These are phyloP conservation scores for Pterulicium gracile DNA, from an alignment of 1,284 basidiomycete genomes.

Conservation along the genomic window DNA sequence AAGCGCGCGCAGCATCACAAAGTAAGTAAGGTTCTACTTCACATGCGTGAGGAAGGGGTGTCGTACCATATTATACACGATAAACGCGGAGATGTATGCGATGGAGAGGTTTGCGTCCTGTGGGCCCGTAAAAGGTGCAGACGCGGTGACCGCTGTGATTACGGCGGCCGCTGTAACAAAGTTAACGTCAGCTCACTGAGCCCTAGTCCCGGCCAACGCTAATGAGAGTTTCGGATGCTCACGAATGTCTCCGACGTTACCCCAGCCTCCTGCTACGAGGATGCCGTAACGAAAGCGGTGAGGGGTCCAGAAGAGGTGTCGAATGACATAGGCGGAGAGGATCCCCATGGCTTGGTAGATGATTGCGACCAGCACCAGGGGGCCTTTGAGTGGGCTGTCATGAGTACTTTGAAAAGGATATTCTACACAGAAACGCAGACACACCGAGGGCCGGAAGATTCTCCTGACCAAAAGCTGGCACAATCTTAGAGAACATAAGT, in stretches of 20 bases:
- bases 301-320: slow-evolving; percentile 69
- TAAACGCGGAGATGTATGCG: slow-evolving; percentile 44
- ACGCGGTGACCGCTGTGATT: slow-evolving; percentile 40
- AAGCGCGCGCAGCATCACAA: slow-evolving; percentile 38
- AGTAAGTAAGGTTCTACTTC: background rate
- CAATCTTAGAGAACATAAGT: slow-evolving; percentile 69
- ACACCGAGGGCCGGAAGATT: slow-evolving; percentile 56
- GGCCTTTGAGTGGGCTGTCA: slow-evolving; percentile 24
- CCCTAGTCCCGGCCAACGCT: too few relatives aligned
- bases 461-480: slow-evolving; percentile 57
- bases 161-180: slow-evolving; percentile 47
- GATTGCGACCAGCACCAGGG: slow-evolving; percentile 42
- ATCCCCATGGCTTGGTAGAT: slow-evolving; percentile 45
- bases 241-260: slow-evolving; percentile 61
- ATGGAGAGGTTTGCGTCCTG: slow-evolving; percentile 46
- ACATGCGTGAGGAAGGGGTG: too few relatives aligned
- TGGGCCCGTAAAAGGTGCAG: slow-evolving; percentile 39
- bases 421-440: slow-evolving; percentile 9
- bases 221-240: too few relatives aligned
- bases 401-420: background rate
- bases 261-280: slow-evolving; percentile 52
- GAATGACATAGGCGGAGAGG: slow-evolving; percentile 42
- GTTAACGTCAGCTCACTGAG: too few relatives aligned
- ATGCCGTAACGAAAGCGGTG: slow-evolving; percentile 64
- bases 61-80: slow-evolving; percentile 32